Evolutionary conservation across 148 eudicot genomes (phyloP).

Genomic region (Chenopodium album): DNA sequence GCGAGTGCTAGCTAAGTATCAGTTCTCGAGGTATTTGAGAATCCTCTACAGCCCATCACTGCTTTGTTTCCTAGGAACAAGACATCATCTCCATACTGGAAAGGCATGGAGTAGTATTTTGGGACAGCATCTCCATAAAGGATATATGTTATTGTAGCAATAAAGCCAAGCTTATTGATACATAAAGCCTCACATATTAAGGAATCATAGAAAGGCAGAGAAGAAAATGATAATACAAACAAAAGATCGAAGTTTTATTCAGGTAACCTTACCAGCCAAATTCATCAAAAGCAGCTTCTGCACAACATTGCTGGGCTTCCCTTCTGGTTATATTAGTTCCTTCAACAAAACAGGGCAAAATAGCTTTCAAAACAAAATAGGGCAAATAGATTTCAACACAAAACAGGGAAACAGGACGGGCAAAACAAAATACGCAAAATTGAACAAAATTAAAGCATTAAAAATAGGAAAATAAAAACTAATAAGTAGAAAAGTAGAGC

Average conservation of each 20-base stretch:
- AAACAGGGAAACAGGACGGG: too few species aligned
- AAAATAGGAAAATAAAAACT: too few species aligned
- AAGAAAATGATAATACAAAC: neutral
- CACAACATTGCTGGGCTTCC: conserved; percentile 89
- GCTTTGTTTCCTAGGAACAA: neutral
- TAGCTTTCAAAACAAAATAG: too few species aligned
- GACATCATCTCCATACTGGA: neutral
- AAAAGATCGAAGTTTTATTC: neutral
- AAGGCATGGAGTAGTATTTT: neutral
- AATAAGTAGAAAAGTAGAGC: too few species aligned
- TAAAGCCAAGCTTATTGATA: neutral
- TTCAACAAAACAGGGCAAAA: conserved; percentile 36
- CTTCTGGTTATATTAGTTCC: conserved; percentile 78
- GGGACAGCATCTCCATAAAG: neutral
- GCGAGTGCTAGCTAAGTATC: conserved; percentile 80
- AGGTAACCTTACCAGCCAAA: conserved; percentile 53
- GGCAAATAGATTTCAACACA: too few species aligned
- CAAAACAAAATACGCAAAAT: too few species aligned
- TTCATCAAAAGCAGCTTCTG: conserved; percentile 79
- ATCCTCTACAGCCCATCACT: too few species aligned
- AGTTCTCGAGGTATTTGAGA: conserved; percentile 37
- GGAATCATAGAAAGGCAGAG: neutral
- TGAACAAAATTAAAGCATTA: too few species aligned
- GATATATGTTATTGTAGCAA: neutral
- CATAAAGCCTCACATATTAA: neutral